These are phyloP conservation scores for Polyrhizophydium stewartii DNA, from an alignment of 371 early-diverging fungal genomes.

Conservation along the genomic window DNA sequence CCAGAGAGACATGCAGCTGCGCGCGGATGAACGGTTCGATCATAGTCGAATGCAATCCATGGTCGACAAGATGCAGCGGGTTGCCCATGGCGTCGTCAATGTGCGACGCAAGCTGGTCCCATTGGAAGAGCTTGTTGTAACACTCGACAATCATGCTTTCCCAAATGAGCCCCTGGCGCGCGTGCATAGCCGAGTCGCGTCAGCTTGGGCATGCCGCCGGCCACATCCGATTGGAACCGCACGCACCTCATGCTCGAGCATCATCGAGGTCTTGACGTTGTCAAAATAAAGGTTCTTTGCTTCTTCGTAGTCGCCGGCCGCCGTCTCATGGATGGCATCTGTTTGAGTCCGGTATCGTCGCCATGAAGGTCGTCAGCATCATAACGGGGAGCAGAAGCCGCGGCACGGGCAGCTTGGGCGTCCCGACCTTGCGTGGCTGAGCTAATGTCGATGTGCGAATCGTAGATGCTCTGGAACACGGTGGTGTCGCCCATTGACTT, in stretches of 20 bases:
- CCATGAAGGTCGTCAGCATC: no score
- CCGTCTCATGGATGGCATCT: background rate
- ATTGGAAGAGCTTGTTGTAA: background rate
- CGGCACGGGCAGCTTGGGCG: no score
- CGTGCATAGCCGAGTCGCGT: no score
- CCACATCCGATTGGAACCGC: no score
- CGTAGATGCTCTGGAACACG: conserved; percentile 56
- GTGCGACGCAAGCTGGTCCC: background rate
- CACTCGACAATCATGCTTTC: background rate
- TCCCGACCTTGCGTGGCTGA: no score
- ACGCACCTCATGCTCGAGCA: no score
- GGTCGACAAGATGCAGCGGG: background rate
- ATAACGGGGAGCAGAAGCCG: no score
- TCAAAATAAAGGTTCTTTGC: background rate
- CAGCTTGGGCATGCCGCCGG: no score
- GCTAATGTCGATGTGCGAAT: conserved; percentile 41
- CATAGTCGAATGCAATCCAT: background rate
- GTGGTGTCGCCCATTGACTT: conserved; percentile 58
- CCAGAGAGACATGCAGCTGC: background rate
- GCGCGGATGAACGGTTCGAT: background rate
- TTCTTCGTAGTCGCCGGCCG: conserved; percentile 4
- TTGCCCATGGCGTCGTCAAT: background rate
- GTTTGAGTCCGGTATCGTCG: no score
- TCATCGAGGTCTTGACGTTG: no score
- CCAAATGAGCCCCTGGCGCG: no score